Base-by-base conservation (phyloP, 108 stramenopile genomes). In the Pseudonitzschia delicatissima region DNA sequence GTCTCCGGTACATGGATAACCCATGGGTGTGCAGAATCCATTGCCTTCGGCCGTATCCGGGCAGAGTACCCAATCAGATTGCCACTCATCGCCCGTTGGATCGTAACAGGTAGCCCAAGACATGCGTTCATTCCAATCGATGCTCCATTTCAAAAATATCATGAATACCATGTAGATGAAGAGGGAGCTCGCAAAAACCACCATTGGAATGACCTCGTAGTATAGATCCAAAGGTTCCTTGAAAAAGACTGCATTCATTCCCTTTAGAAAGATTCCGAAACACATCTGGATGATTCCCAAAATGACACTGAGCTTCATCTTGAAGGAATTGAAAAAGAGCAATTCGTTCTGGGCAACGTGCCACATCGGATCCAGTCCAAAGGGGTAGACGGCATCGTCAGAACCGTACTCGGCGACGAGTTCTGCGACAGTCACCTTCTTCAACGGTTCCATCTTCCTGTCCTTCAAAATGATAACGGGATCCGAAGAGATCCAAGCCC, bases 261-360 rank as follows among this genome's bases (percentile, higher is more conserved):
- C 96, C 73, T 92, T 92, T 17, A 98, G 82, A 52, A 83, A 76
- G 34, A 97, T 97, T 45, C 98, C 98, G 11, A 81, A 62, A 58
- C 91, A 96, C 98, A 99, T 99, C 69, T 99, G 98, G 60, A 84
- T 67, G 71, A 99, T 95, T 59, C 97, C 98, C 53, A 99, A 87
- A 59, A 99, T 90, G 36, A 99, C 97, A 62, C 88, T 82, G 4
- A 97, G 85, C 84, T 99, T 99, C 98, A 99, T 99, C 90, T 98
- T 96, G 86, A 97, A 93, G 20, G 95, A 96, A 86, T 99, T 99
- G 85, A 97, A 97, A 71, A 98, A 99, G 17, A 98, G 79, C n/a
- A 99, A 87, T 51, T 98, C 96, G 71, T 99, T 99, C 11, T 80
- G 64, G 27, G 96, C 70, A 40, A 97, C 80, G 62, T 99, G 96